Conservation (phyloP, 805 yeast genomes). For the Lipomyces chichibuensis region DNA sequence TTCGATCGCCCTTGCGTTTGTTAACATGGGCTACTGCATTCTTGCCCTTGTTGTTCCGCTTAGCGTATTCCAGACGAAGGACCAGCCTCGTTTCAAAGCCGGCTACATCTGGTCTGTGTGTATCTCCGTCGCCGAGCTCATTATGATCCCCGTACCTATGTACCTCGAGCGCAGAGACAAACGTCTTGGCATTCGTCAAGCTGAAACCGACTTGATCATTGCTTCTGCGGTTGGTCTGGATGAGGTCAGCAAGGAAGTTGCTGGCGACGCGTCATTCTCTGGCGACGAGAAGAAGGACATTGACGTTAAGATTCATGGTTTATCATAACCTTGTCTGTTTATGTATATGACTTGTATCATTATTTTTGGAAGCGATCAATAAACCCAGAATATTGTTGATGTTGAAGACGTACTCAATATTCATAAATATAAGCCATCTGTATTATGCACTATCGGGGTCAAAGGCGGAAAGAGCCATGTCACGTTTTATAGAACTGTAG, state of each 20-base stretch:
- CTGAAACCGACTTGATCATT: conserved; percentile 1
- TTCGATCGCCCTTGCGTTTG: conserved; percentile 20
- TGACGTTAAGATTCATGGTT: no score
- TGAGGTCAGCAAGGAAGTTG: conserved; percentile 43
- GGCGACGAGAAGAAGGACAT: no score
- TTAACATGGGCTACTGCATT: conserved; percentile 29
- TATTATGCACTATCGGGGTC: no score
- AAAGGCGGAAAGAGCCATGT: no score
- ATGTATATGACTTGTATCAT: no score
- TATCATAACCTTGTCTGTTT: no score
- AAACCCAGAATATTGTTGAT: no score
- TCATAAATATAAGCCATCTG: no score
- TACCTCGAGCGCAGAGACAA: conserved; percentile 24
- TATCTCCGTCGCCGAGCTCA: conserved; percentile 19
- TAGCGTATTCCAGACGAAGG: conserved; percentile 26
- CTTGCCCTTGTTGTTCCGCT: conserved; percentile 24
- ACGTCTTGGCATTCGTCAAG: conserved; percentile 16
- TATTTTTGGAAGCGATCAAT: no score
- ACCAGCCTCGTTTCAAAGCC: conserved; percentile 22
- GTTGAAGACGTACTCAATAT: no score
- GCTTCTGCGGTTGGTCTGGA: conserved; percentile 7
- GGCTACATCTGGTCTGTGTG: conserved; percentile 21
- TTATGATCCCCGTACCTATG: conserved; percentile 23
- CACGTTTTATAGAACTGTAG: no score
- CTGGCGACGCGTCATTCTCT: no score